These are phyloP conservation scores for Gnetum montanum DNA, from an alignment of 75 land plant genomes.

Conservation along the genomic window DNA sequence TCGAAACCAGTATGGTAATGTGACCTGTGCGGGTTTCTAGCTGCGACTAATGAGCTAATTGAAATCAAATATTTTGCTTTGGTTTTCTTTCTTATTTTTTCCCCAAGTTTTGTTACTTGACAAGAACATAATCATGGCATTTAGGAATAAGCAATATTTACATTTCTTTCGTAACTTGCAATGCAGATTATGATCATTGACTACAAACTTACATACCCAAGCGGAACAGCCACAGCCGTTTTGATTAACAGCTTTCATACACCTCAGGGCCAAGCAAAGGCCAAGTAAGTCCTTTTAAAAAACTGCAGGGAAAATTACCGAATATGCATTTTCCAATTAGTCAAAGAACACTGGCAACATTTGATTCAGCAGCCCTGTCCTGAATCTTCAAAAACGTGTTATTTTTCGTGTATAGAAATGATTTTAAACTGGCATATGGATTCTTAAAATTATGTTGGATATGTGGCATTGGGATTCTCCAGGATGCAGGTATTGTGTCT, in stretches of 20 bases:
- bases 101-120: neutral
- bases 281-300: no score
- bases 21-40: neutral
- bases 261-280: no score
- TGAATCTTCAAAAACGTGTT: no score
- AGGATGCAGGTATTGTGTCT: slow-evolving; percentile 59
- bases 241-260: neutral
- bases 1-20: neutral
- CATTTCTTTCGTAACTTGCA: no score
- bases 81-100: no score
- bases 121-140: no score
- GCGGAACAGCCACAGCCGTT: no score
- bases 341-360: no score
- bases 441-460: neutral
- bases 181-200: no score
- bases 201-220: neutral
- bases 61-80: neutral
- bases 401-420: neutral
- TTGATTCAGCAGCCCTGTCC: no score
- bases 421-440: neutral
- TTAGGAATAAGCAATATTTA: no score
- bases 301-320: neutral
- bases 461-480: neutral
- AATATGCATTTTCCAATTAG: no score
- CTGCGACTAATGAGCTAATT: neutral